Evolutionary conservation across 345 rosid species (phyloP).

Genomic region (Jatropha curcas): DNA sequence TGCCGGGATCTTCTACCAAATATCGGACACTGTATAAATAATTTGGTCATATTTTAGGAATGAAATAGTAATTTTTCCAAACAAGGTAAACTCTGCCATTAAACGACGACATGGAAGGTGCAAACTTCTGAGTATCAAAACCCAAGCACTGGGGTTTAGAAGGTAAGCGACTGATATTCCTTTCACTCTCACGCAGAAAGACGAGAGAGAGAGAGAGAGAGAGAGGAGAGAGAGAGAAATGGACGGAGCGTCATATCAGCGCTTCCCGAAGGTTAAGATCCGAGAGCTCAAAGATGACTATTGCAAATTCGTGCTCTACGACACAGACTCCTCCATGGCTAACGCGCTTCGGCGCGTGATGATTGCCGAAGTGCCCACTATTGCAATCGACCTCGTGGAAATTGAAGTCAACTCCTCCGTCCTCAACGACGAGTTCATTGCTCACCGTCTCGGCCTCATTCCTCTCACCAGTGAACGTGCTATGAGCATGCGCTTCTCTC

Average conservation of each 20-base stretch:
- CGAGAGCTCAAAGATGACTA: constrained; percentile 80
- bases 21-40: no score
- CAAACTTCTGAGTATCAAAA: background rate
- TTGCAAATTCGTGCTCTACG: constrained; percentile 88
- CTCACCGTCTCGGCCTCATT: constrained; percentile 91
- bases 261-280: constrained; percentile 80
- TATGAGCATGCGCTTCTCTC: constrained; percentile 93
- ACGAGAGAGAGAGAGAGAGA: no score
- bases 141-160: background rate
- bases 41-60: no score
- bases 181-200: background rate
- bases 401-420: constrained; percentile 89
- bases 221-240: constrained; percentile 26
- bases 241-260: constrained; percentile 81
- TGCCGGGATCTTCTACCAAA: no score
- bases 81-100: no score
- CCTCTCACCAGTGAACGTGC: constrained; percentile 90
- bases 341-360: constrained; percentile 97
- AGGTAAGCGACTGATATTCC: background rate
- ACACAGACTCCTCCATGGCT: constrained; percentile 85
- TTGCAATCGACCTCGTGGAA: constrained; percentile 94
- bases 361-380: constrained; percentile 96
- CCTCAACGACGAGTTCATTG: constrained; percentile 92
- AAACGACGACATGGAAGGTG: no score
- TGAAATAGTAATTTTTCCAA: no score